Percentiles rank a stretch among this genome's conserved stretches.
phyloP scores from a whole-genome alignment of 345 rosid genomes.

The Raphanus sativus region DNA sequence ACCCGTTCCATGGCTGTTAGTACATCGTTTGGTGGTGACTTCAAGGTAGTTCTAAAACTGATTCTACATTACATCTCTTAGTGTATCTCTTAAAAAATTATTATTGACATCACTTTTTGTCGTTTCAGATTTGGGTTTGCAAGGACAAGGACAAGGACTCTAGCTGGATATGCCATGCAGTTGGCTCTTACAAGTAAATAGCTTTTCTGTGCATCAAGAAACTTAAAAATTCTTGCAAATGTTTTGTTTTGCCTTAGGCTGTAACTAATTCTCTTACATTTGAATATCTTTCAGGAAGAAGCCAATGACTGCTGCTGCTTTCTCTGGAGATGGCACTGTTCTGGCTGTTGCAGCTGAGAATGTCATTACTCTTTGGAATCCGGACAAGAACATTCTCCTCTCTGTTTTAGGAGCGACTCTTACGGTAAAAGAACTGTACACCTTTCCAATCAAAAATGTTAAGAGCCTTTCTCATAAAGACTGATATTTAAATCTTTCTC shows the following conservation, averaged over 20 bases:
- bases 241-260: too few relatives aligned
- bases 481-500: background rate
- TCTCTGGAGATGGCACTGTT: slow-evolving; percentile 94
- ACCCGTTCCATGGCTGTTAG: slow-evolving; percentile 69
- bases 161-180: slow-evolving; percentile 88
- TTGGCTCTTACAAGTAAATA: slow-evolving; percentile 86
- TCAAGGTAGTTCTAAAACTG: slow-evolving; percentile 63
- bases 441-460: background rate
- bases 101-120: slow-evolving; percentile 1
- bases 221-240: too few relatives aligned
- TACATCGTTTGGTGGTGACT: slow-evolving; percentile 85
- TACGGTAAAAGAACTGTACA: slow-evolving; percentile 38
- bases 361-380: slow-evolving; percentile 88
- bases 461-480: background rate
- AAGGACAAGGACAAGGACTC: slow-evolving; percentile 47
- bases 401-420: slow-evolving; percentile 73
- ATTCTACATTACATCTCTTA: background rate
- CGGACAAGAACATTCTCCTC: slow-evolving; percentile 70
- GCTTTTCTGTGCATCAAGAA: background rate
- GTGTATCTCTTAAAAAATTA: background rate
- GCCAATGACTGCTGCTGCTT: slow-evolving; percentile 91
- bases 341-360: slow-evolving; percentile 96
- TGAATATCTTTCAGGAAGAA: slow-evolving; percentile 52
- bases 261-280: too few relatives aligned
- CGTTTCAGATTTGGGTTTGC: slow-evolving; percentile 71